Evolutionary conservation across 306 rosid genomes (phyloP).

Genomic region (Acmispon strigosus): DNA sequence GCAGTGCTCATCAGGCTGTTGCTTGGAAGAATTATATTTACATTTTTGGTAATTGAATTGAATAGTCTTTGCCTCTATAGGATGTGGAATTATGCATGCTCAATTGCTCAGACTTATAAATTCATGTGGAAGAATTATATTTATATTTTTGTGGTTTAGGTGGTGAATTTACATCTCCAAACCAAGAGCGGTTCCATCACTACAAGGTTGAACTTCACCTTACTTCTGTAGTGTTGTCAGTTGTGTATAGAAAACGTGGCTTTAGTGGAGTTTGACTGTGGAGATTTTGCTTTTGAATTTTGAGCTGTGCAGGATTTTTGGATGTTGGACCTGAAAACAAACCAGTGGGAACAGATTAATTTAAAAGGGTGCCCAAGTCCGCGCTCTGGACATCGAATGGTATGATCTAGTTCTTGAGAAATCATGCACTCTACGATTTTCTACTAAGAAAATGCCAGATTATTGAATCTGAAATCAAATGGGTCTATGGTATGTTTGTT

Average conservation of each 20-base stretch:
- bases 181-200: conserved; percentile 98
- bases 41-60: conserved; percentile 54
- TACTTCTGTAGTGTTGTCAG: background rate
- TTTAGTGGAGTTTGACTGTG: conserved; percentile 20
- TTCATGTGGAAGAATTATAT: background rate
- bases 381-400: conserved; percentile 98
- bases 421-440: background rate
- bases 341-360: conserved; percentile 96
- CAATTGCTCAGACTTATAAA: background rate
- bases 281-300: conserved; percentile 15
- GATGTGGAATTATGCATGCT: background rate
- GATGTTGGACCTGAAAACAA: conserved; percentile 89
- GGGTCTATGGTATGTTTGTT: background rate
- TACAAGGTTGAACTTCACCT: conserved; percentile 60
- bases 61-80: background rate
- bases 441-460: background rate
- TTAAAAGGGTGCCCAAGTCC: conserved; percentile 92
- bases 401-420: conserved; percentile 31
- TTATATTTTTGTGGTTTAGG: conserved; percentile 37
- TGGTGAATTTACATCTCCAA: conserved; percentile 95
- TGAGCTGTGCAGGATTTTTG: conserved; percentile 70
- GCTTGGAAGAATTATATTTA: conserved; percentile 93
- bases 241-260: conserved; percentile 1
- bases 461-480: background rate
- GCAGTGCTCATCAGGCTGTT: conserved; percentile 96